Evolutionary conservation across 2,329 filamentous ascomycete genomes (phyloP).

Genomic region (Harringtonia aguacate): DNA sequence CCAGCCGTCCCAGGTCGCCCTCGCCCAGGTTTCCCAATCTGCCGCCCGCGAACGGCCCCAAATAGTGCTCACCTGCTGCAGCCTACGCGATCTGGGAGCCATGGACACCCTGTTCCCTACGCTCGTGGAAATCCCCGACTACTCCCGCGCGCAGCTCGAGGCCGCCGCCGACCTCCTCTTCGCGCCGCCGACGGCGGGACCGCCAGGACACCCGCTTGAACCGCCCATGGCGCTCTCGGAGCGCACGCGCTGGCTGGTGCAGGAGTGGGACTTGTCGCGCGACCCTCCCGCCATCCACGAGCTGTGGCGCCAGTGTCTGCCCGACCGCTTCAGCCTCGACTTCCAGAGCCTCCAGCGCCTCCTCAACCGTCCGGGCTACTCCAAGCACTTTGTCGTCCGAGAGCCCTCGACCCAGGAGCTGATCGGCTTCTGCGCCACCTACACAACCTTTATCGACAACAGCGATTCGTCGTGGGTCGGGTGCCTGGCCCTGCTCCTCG

Average conservation of each 20-base stretch:
- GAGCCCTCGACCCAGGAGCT: constrained; percentile 30
- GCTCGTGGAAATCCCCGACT: constrained; percentile 37
- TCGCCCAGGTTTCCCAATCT: constrained; percentile 24
- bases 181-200: constrained; percentile 2
- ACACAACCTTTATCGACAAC: constrained; percentile 44
- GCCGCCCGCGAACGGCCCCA: constrained; percentile 28
- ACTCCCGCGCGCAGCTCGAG: constrained; percentile 34
- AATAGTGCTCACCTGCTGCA: constrained; percentile 41
- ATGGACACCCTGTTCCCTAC: constrained; percentile 36
- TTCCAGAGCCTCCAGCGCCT: constrained; percentile 30
- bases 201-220: not conserved
- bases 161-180: constrained; percentile 42
- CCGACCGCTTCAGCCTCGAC: constrained; percentile 34
- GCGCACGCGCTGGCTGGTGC: constrained; percentile 29
- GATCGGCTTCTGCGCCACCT: constrained; percentile 50
- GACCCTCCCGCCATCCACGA: constrained; percentile 30
- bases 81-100: constrained; percentile 26
- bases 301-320: constrained; percentile 36
- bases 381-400: constrained; percentile 45
- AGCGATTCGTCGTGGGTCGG: constrained; percentile 41
- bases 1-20: constrained; percentile 37
- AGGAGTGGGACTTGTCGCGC: constrained; percentile 26
- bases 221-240: constrained; percentile 20
- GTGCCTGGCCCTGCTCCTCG: constrained; percentile 43
- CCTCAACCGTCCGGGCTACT: constrained; percentile 42